Evolutionary conservation across 176 grass and related monocot genomes (phyloP).

Genomic region (Cymbopogon citratus): DNA sequence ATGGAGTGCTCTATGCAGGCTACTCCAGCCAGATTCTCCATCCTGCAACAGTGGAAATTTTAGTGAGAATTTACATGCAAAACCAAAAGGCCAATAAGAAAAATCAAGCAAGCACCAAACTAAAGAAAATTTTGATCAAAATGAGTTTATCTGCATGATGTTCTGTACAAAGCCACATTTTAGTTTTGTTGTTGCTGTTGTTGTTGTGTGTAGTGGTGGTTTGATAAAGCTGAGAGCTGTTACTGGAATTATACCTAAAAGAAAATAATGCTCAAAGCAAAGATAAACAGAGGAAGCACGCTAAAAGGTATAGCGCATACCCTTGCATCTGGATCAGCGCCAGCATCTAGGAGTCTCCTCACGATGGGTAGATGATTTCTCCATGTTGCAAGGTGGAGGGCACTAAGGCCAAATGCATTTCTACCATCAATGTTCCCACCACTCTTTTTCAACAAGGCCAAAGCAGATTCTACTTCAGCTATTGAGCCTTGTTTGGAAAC

Average conservation of each 20-base stretch:
- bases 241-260: neutral
- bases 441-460: slow-evolving; percentile 74
- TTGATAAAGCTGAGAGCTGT: neutral
- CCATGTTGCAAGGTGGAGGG: slow-evolving; percentile 96
- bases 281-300: neutral
- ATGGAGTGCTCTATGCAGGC: slow-evolving; percentile 93
- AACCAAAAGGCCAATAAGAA: neutral
- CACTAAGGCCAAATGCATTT: slow-evolving; percentile 91
- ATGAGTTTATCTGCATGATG: neutral
- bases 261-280: neutral
- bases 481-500: slow-evolving; percentile 85
- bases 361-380: slow-evolving; percentile 92
- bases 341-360: slow-evolving; percentile 67
- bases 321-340: slow-evolving; percentile 96
- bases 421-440: slow-evolving; percentile 69
- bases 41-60: slow-evolving; percentile 47
- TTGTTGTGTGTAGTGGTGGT: neutral
- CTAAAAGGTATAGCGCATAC: slow-evolving; percentile 38
- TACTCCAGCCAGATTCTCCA: slow-evolving; percentile 98
- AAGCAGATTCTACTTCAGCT: slow-evolving; percentile 80
- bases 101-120: neutral
- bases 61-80: slow-evolving; percentile 1
- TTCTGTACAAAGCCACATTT: neutral
- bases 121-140: neutral
- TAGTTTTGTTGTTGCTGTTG: neutral